Conservation (phyloP, 768 basidiomycete genomes). For the Lepiota subincarnata region DNA sequence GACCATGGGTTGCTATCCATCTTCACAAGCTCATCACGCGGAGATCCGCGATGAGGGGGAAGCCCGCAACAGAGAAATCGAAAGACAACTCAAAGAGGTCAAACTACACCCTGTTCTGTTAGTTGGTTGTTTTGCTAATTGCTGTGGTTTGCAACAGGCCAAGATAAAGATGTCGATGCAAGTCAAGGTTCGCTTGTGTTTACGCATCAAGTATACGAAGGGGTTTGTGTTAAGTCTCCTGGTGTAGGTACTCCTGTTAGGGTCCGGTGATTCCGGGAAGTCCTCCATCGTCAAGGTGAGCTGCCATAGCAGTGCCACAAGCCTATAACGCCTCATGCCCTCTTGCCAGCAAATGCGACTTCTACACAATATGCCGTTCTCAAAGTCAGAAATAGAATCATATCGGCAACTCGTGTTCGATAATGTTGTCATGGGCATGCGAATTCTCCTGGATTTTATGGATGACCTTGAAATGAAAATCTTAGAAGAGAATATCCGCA, state of each 20-base stretch:
- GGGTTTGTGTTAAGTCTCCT: too few species aligned
- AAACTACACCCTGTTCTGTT: too few species aligned
- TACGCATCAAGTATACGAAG: too few species aligned
- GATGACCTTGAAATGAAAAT: constrained; percentile 83
- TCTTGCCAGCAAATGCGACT: constrained; percentile 88
- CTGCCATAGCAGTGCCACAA: background rate
- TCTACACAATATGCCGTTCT: constrained; percentile 86
- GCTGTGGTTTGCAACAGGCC: too few species aligned
- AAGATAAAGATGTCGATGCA: too few species aligned
- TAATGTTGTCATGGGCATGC: constrained; percentile 85
- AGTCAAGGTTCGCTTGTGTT: too few species aligned
- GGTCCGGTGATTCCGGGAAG: constrained; percentile 93
- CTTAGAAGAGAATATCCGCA: constrained; percentile 49
- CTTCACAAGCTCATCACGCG: too few species aligned
- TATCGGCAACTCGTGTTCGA: constrained; percentile 92
- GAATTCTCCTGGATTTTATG: constrained; percentile 81
- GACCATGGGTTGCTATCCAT: too few species aligned
- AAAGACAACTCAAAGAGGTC: too few species aligned
- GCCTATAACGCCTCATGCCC: background rate
- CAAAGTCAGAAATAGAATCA: constrained; percentile 75
- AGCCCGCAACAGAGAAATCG: too few species aligned
- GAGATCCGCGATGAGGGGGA: too few species aligned
- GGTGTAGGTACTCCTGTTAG: constrained; percentile 21
- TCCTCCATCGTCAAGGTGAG: constrained; percentile 74
- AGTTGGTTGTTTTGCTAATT: too few species aligned